Base-by-base conservation (phyloP, 352 stramenopile genomes). In the Phytophthora constricta region DNA sequence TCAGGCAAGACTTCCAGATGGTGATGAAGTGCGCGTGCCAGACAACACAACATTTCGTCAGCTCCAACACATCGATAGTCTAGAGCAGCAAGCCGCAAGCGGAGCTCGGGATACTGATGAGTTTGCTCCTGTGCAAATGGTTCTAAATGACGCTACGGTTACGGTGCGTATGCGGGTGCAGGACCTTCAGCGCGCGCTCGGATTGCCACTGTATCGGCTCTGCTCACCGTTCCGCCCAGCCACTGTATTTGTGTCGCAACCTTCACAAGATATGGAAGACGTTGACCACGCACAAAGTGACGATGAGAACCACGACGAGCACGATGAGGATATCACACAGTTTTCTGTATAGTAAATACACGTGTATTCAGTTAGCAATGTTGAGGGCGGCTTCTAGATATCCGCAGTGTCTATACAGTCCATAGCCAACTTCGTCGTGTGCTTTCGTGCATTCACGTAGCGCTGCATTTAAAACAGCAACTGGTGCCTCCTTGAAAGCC, bases 41-140 rank as follows among this genome's bases (percentile, higher is more conserved):
- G 41, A 52, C 41, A 58, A 58, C 26, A 65, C 47, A 8, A 58
- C 58, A 23, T 65, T 65, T 42, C 48, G 19, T 1, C 58, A 53
- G 27, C 19, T 65, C 9, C 58, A 58, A 25, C 58, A 65, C 13
- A 58, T 65, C 11, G 58, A 65, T 26, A 46, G 14, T 4, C n/a
- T 65, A 4, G 48, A 65, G 13, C 25, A 58, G 37, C 4, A 58
- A 28, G 26, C 48, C 4, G 11, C 34, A 2, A 37, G 37, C 20
- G 11, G 3, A 4, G 23, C 16, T 19, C 3, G 20, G 2, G 22
- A 26, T 17, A 5, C 10, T 7, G 13, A 50, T 4, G 52, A 59
- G 22, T 59, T 41, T 41, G 37, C 7, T 19, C 23, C 34, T 22
- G 52, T 50, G 9, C 31, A 45, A 16, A 23, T 64, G 7, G 11